phyloP scores from a whole-genome alignment of 495 filamentous ascomycete species.

The Monascus purpureus region DNA sequence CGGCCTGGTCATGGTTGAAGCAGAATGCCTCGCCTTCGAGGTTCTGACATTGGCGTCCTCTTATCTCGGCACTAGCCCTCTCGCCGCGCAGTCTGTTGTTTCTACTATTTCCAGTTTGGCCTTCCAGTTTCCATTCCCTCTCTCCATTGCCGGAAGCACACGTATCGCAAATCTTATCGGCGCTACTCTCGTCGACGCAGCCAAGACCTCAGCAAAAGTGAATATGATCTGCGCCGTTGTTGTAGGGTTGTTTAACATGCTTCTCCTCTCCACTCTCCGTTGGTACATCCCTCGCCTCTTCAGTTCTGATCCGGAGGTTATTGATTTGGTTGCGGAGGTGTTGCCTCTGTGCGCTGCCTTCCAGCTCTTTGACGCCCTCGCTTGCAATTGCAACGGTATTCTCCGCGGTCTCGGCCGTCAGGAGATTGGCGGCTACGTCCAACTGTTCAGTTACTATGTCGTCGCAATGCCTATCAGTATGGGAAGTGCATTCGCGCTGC shows the following conservation, averaged over 20 bases:
- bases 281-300: conserved; percentile 64
- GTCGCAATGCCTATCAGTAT: conserved; percentile 78
- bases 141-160: conserved; percentile 48
- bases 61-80: conserved; percentile 52
- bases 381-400: conserved; percentile 66
- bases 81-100: conserved; percentile 58
- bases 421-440: conserved; percentile 77
- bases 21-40: conserved; percentile 79
- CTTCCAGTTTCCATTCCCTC: conserved; percentile 54
- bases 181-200: conserved; percentile 56
- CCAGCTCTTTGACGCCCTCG: conserved; percentile 75
- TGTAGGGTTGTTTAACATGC: conserved; percentile 64
- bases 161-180: conserved; percentile 53
- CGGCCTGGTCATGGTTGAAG: conserved; percentile 83
- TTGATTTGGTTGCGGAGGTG: conserved; percentile 53
- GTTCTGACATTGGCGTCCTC: conserved; percentile 59
- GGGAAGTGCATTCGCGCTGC: conserved; percentile 53
- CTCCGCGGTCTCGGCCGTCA: conserved; percentile 75
- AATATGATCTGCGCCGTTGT: conserved; percentile 47
- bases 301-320: conserved; percentile 67
- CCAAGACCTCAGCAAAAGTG: conserved; percentile 56
- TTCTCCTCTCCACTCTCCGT: conserved; percentile 47
- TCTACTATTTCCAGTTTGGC: conserved; percentile 44
- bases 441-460: conserved; percentile 70
- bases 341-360: conserved; percentile 74